Base-by-base conservation (phyloP, 2,329 filamentous ascomycete genomes). In the Calonectria pseudoturangicola region DNA sequence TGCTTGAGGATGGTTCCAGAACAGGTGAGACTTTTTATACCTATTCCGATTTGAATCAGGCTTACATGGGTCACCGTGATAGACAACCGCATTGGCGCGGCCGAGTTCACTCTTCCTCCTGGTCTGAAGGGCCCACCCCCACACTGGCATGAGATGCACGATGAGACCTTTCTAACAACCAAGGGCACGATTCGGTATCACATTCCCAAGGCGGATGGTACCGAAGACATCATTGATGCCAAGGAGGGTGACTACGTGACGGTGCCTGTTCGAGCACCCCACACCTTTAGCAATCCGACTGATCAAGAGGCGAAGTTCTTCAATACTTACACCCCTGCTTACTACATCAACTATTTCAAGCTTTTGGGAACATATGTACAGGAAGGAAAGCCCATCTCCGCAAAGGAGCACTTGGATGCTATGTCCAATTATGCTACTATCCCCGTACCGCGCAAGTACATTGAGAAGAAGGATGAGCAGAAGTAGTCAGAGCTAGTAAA, bases 141-240 rank as follows among this genome's bases (percentile, higher is more conserved):
- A 21, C 70, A 72, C 33, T 72, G 65, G 66, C 70, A 72, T 21
- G 70, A 72, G 39, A 72, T 72, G 70, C 70, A 72, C 33, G 70
- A 72, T 18, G 70, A 72, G 25, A 62, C 58, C 25, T 69, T 72
- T 12, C 25, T 69, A 30, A 66, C 66, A 12, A 72, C 70, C 36
- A 65, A 68, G 58, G 70, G 70, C 3, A 69, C 66, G 2, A 69
- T 72, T 21, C 65, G 70, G 25, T 72, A 65, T 21, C 66, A 72
- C n/a, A 58, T 68, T 25, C 69, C 69, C 9, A 71, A 71, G 63
- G 54, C 64, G 3, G 69, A 71, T 33, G 70, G 70, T 5, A 66
- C 60, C 5, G 66, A 69, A 30, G 70, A 69, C 21, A 45, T 66
- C 13, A 68, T 72, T 27, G 70, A 72, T 27, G 65, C 66, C n/a